Conservation (phyloP, 352 stramenopile genomes). For the Peronospora belbahrii region DNA sequence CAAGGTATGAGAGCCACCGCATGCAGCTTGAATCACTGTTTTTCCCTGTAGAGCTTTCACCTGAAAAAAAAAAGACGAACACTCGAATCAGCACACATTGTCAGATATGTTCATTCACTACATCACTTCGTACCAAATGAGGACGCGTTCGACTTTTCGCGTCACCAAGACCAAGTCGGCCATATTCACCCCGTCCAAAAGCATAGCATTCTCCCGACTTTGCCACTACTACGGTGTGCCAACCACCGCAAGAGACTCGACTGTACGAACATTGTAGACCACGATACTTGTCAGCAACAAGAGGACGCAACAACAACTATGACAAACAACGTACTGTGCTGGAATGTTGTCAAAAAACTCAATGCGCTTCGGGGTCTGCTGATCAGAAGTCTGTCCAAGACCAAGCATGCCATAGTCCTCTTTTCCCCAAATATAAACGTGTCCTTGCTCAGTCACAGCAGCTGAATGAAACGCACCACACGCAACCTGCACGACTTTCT, state of each 20-base stretch:
- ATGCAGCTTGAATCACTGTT: conserved; percentile 61
- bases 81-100: conserved; percentile 3
- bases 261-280: conserved; percentile 16
- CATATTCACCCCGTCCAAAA: conserved; percentile 75
- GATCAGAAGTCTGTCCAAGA: conserved; percentile 62
- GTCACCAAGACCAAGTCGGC: conserved; percentile 80
- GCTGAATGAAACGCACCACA: conserved; percentile 79
- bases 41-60: conserved; percentile 57
- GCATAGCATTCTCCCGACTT: conserved; percentile 68
- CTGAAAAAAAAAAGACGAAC: conserved; percentile 10
- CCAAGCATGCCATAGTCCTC: conserved; percentile 86
- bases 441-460: conserved; percentile 56
- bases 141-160: conserved; percentile 58
- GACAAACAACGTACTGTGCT: conserved; percentile 38
- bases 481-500: conserved; percentile 73
- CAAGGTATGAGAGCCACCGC: conserved; percentile 78
- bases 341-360: conserved; percentile 62
- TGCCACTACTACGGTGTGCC: conserved; percentile 74
- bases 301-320: conserved; percentile 1
- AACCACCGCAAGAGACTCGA: conserved; percentile 72
- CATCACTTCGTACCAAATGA: conserved; percentile 34
- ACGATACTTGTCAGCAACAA: conserved; percentile 1
- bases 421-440: conserved; percentile 80
- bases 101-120: neutral
- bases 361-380: conserved; percentile 50